Percentiles rank a stretch among this genome's conserved stretches.
Conservation (phyloP, 1,139 yeast genomes). For the Suhomyces panamericanus region DNA sequence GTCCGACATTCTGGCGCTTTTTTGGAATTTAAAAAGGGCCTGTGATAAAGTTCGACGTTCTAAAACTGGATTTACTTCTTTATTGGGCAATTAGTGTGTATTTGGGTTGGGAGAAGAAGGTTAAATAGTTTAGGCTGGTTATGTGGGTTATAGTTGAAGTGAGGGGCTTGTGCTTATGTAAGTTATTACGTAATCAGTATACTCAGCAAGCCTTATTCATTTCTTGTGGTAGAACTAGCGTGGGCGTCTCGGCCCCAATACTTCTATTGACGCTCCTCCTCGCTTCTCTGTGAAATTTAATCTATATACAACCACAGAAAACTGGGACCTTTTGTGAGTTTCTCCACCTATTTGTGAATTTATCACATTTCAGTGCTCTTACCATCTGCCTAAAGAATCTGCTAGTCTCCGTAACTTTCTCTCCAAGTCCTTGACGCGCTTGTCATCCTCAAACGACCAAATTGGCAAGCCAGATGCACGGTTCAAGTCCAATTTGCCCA, state of each 20-base stretch:
- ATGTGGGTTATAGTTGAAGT: no score
- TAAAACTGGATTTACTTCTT: no score
- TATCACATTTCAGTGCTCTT: background rate
- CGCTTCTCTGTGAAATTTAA: background rate
- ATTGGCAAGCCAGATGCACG: constrained; percentile 24
- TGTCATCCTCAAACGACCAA: constrained; percentile 42
- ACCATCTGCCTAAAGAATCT: constrained; percentile 5
- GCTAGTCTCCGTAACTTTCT: constrained; percentile 16
- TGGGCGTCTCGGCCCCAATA: no score
- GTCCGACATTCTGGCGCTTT: constrained; percentile 20
- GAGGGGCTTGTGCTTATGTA: no score
- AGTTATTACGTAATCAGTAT: no score
- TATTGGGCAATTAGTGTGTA: background rate
- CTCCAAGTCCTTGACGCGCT: constrained; percentile 32
- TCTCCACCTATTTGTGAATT: background rate
- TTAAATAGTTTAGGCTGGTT: no score
- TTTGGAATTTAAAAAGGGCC: background rate
- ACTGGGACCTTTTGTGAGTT: no score
- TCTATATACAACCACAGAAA: background rate
- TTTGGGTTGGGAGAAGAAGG: background rate
- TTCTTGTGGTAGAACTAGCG: no score
- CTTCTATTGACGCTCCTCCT: no score
- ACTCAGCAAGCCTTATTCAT: no score
- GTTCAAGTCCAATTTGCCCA: constrained; percentile 27
- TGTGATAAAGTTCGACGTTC: background rate